Base-by-base conservation (phyloP, 192 early-diverging fungal species). In the Chytriomyces sp. region DNA sequence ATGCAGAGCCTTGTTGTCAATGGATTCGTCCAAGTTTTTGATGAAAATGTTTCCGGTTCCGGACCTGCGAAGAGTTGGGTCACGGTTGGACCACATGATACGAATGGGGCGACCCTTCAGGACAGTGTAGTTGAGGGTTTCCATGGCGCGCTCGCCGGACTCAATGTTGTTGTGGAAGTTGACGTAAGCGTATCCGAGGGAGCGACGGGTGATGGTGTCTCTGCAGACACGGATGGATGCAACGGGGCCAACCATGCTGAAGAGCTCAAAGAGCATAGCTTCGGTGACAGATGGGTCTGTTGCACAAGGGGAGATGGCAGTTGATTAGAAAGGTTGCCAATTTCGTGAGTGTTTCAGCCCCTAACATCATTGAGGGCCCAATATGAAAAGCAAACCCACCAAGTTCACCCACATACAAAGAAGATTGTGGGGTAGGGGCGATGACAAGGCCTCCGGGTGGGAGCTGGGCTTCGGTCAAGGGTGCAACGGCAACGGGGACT, bases 31-130 rank as follows among this genome's bases (percentile, higher is more conserved):
- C 65, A 99, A 87, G 91, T 99, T 99, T 90, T 99, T 99, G 90
- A 99, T 99, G 85, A 99, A 99, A 84, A 99, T 95, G 89, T 99
- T 99, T 75, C 96, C 96, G 62, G 88, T 87, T 57, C 96, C 95
- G 72, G 89, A 89, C 79, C 93, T 92, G 86, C 97, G 96, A 79
- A 94, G 85, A 64, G 94, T 90, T 24, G 97, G 97, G 89, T 99
- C 96, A 81, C 97, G 94, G 89, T 99, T 95, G 50, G 96, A 97
- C 96, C 96, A 99, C 97, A 99, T 99, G 87, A 99, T 99, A 79
- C 97, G 95, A 89, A 97, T 97, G 62, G 95, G 89, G 80, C 92
- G 91, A 74, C 92, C 95, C 89, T 96, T 96, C 85, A 99, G 91
- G 82, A 91, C 86, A 75, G 94, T 93, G 88, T 97, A 99, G 93